Conservation (phyloP, 2,329 filamentous ascomycete species). For the Trichoderma koningiopsis region DNA sequence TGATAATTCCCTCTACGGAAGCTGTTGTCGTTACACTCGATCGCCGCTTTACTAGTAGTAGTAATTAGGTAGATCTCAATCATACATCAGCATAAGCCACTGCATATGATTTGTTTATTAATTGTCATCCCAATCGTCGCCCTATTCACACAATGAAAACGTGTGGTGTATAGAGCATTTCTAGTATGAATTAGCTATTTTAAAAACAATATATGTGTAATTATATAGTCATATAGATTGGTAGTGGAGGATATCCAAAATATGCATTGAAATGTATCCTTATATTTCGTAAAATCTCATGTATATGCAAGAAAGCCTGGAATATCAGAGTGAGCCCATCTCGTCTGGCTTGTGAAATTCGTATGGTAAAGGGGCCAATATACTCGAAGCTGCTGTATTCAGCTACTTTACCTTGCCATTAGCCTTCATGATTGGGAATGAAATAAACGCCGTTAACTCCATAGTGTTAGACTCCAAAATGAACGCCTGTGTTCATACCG, state of each 20-base stretch:
- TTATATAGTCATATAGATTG: not conserved
- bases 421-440: not conserved
- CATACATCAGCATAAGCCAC: not conserved
- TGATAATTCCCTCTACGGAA: constrained; percentile 5
- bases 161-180: no score
- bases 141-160: not conserved
- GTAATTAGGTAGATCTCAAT: not conserved
- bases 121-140: not conserved
- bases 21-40: not conserved
- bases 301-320: not conserved
- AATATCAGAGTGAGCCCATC: not conserved
- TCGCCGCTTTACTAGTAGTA: not conserved
- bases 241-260: not conserved
- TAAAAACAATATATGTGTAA: not conserved
- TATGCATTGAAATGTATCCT: not conserved
- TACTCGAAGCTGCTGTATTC: not conserved
- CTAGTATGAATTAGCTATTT: not conserved
- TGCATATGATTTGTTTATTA: not conserved
- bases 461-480: not conserved
- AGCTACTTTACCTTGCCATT: no score
- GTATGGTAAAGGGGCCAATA: not conserved
- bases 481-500: not conserved
- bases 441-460: not conserved
- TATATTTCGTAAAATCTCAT: not conserved
- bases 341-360: not conserved